These are phyloP conservation scores for Lithohypha guttulata DNA, from an alignment of 2,329 filamentous ascomycete genomes.

Conservation along the genomic window DNA sequence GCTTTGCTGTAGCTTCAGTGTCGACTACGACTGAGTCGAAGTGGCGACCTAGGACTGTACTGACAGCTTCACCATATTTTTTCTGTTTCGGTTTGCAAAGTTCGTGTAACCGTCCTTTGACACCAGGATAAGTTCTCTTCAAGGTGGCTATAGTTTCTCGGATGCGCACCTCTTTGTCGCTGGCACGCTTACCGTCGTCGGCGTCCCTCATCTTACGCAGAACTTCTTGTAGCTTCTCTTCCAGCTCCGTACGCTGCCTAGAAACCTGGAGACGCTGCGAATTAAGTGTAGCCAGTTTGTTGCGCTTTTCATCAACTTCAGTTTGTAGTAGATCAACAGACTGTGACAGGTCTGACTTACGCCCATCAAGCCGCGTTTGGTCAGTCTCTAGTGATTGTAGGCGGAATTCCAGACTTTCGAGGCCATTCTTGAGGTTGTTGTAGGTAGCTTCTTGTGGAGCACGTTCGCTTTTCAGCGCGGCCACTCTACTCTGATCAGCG, in stretches of 20 bases:
- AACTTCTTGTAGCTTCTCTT: conserved; percentile 80
- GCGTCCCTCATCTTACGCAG: conserved; percentile 72
- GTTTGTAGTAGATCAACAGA: conserved; percentile 57
- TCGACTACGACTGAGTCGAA: conserved; percentile 94
- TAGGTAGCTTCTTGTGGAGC: conserved; percentile 88
- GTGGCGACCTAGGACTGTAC: conserved; percentile 80
- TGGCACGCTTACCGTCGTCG: conserved; percentile 75
- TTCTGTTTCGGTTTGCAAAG: conserved; percentile 95
- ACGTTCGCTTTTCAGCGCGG: conserved; percentile 75
- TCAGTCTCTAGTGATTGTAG: conserved; percentile 66
- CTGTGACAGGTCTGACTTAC: conserved; percentile 52
- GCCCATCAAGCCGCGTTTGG: conserved; percentile 55
- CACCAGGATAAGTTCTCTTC: conserved; percentile 83
- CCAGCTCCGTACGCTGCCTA: conserved; percentile 74
- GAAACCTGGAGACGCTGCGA: conserved; percentile 74
- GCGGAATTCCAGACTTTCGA: conserved; percentile 65
- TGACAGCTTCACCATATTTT: conserved; percentile 88
- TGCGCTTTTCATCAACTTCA: conserved; percentile 81
- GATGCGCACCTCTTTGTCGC: conserved; percentile 64
- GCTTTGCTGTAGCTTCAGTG: conserved; percentile 82
- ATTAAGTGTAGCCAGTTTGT: conserved; percentile 73
- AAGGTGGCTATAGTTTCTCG: conserved; percentile 77
- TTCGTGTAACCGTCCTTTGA: conserved; percentile 80
- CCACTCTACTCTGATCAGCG: conserved; percentile 68
- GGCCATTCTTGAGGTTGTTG: conserved; percentile 77